Evolutionary conservation across 371 early-diverging fungal genomes (phyloP).

Genomic region (Rhizopus microsporus): DNA sequence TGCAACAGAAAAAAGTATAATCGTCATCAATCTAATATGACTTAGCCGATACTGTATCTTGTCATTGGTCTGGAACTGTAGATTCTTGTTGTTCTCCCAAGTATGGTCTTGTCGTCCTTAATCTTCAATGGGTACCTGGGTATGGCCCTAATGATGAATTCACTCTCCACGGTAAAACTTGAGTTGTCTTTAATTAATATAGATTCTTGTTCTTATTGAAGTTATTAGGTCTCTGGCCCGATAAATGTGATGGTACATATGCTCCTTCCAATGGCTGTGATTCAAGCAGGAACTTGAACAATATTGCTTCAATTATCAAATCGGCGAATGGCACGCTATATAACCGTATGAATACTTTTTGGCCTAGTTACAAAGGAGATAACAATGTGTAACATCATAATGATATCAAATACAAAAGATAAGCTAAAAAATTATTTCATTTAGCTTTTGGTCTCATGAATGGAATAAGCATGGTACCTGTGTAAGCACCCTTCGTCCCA

Average conservation of each 20-base stretch:
- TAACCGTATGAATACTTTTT: conserved; percentile 64
- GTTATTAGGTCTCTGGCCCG: conserved; percentile 75
- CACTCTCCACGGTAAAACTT: conserved; percentile 43
- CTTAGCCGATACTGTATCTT: conserved; percentile 32
- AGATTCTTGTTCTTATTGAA: conserved; percentile 22
- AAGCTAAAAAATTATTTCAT: background rate
- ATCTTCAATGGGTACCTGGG: conserved; percentile 51
- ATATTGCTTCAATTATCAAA: conserved; percentile 50
- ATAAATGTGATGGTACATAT: conserved; percentile 63
- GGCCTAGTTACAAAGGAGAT: conserved; percentile 74
- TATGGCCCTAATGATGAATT: conserved; percentile 51
- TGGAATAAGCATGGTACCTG: conserved; percentile 62
- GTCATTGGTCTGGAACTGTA: conserved; percentile 39
- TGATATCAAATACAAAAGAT: background rate
- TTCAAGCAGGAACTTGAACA: conserved; percentile 48
- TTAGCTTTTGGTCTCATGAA: conserved; percentile 55
- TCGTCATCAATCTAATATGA: too few relatives aligned
- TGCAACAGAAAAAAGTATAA: too few relatives aligned
- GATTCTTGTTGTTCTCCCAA: conserved; percentile 71
- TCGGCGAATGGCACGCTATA: conserved; percentile 40
- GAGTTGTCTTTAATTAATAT: background rate
- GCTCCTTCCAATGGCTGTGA: conserved; percentile 71
- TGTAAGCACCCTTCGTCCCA: conserved; percentile 48
- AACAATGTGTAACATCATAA: conserved; percentile 18
- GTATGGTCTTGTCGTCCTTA: conserved; percentile 66